Conservation (phyloP, 345 rosid species). For the Brassica carinata region DNA sequence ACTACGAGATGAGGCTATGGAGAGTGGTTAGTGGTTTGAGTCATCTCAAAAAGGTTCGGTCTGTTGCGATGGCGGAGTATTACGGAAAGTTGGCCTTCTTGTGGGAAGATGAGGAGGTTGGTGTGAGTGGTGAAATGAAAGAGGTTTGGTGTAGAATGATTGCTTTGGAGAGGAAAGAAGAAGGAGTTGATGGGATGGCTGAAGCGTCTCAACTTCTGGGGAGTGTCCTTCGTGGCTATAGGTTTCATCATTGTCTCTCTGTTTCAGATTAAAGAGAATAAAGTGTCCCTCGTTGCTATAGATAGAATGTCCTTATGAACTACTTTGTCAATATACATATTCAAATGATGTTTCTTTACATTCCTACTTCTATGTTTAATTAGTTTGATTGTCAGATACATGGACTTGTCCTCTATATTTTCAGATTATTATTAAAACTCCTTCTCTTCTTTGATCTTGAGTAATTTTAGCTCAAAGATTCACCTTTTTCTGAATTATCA, state of each 20-base stretch:
- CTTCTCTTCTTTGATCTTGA: too few species aligned
- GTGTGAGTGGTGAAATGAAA: neutral
- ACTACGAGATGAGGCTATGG: neutral
- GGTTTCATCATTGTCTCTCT: neutral
- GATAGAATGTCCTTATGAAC: neutral
- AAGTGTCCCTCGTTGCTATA: neutral
- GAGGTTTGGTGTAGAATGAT: slow-evolving; percentile 18
- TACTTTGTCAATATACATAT: too few species aligned
- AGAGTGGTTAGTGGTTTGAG: slow-evolving; percentile 2
- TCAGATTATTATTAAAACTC: too few species aligned
- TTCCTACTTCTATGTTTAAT: neutral
- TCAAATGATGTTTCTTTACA: neutral
- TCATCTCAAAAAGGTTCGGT: neutral
- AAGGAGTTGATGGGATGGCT: neutral
- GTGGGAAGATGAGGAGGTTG: neutral
- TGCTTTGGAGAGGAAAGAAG: neutral
- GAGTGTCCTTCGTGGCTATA: neutral
- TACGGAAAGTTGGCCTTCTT: neutral
- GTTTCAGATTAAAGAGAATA: neutral
- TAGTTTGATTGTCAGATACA: neutral
- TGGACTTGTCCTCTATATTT: neutral
- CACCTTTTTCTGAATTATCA: too few species aligned
- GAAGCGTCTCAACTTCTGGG: neutral
- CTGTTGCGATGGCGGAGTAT: slow-evolving; percentile 10
- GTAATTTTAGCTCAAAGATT: too few species aligned